Base-by-base conservation (phyloP, 257 asterid species). In the Nicotiana noctiflora region DNA sequence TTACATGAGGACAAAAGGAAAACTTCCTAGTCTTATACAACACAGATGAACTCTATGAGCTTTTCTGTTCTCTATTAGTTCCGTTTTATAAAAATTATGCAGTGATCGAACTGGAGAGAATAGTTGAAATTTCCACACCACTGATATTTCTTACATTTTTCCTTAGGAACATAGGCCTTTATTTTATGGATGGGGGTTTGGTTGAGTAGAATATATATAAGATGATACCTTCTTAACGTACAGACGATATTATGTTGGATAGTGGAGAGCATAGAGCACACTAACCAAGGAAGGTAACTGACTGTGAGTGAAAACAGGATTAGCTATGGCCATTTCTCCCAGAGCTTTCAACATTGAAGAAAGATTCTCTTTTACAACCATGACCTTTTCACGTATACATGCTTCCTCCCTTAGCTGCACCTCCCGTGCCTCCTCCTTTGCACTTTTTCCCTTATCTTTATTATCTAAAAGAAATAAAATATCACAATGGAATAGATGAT, bases 341-440 rank as follows among this genome's bases (percentile, higher is more conserved):
- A 95, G 87, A 83, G 97, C 96, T 85, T 84, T 88, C 85, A 95
- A 94, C 93, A 92, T 89, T 92, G 89, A 82, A 6, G 96, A 92
- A 27, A 95, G 84, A 83, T 92, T 91, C 74, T 84, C 89, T 85
- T 93, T 93, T 83, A 92, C 89, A 70, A 81, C 82, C 83, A 79
- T 70, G 81, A 93, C 92, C 89, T 84, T 92, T 75, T 90, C 89
- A 75, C 98, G 98, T 80, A 95, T 84, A 76, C 53, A 61, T 57
- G 90, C 85, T 89, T 95, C 99, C 87, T 93, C 99, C 86, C 84
- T 89, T 64, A 95, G 96, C 92, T 89, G 98, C 93, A 91, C 84
- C 64, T 93, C 99, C 65, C 96, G 99, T 21, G 98, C 99, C 89
- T 95, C 99, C 89, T 95, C 99, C 89, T 95, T 95, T 55, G 99